phyloP scores from a whole-genome alignment of 1,284 basidiomycete genomes.

The Apiotrichum gracile region DNA sequence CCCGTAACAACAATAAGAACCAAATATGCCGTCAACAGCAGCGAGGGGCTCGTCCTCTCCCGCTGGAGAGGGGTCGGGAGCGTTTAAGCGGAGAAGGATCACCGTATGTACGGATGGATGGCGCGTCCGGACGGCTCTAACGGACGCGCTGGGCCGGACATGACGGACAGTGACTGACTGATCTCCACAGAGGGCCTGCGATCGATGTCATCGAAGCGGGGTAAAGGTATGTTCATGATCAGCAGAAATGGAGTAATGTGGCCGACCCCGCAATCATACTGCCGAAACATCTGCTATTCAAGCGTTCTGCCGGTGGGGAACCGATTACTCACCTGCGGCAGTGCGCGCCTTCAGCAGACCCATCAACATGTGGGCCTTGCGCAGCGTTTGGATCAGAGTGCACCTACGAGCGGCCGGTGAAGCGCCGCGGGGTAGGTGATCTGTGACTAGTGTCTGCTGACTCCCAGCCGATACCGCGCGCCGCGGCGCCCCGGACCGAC shows the following conservation, averaged over 20 bases:
- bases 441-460: not conserved
- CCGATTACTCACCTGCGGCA: slow-evolving; percentile 6
- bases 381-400: slow-evolving; percentile 34
- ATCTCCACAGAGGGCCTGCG: slow-evolving; percentile 36
- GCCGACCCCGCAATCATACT: not conserved
- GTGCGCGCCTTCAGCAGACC: slow-evolving; percentile 29
- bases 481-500: not conserved
- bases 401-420: slow-evolving; percentile 41
- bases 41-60: not conserved
- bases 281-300: no score
- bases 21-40: no score
- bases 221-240: slow-evolving; percentile 26
- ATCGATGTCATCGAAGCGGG: slow-evolving; percentile 41
- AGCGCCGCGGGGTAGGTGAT: slow-evolving; percentile 38
- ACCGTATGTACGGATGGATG: slow-evolving; percentile 14
- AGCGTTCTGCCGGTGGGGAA: no score
- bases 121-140: no score
- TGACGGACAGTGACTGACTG: not conserved
- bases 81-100: slow-evolving; percentile 26
- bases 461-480: not conserved
- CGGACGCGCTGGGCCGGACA: no score
- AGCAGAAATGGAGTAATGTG: no score
- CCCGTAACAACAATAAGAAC: no score
- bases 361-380: slow-evolving; percentile 35
- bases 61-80: not conserved